Conservation (phyloP, 345 rosid genomes). For the Kandelia obovata region DNA sequence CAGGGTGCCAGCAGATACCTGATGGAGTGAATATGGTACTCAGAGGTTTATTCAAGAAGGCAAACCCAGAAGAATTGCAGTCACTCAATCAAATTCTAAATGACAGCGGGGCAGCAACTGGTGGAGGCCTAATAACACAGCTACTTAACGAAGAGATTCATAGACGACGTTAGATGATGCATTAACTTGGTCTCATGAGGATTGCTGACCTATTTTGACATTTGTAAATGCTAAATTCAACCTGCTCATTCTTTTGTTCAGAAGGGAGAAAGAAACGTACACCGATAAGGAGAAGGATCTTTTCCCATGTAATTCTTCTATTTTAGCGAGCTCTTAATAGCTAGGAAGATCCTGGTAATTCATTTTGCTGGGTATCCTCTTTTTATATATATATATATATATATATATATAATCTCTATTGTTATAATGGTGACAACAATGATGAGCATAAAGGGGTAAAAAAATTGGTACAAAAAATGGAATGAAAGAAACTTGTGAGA, state of each 20-base stretch:
- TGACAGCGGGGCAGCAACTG: conserved; percentile 30
- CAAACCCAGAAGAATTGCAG: conserved; percentile 57
- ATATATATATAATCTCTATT: too few relatives aligned
- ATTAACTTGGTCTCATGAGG: conserved; percentile 9
- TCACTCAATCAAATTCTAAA: conserved; percentile 44
- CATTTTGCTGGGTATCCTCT: too few relatives aligned
- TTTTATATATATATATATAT: too few relatives aligned
- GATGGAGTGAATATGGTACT: conserved; percentile 40
- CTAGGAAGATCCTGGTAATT: neutral
- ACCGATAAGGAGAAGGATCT: neutral
- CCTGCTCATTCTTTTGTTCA: conserved; percentile 22
- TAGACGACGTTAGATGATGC: conserved; percentile 42
- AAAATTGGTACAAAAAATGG: too few relatives aligned
- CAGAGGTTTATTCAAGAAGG: conserved; percentile 64
- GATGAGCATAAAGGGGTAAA: too few relatives aligned
- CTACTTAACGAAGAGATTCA: conserved; percentile 64
- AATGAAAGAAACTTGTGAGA: too few relatives aligned
- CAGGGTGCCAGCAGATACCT: conserved; percentile 25
- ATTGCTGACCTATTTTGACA: conserved; percentile 14
- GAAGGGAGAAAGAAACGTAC: neutral
- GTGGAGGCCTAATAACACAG: conserved; percentile 33
- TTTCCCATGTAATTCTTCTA: neutral
- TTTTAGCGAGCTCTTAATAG: too few relatives aligned
- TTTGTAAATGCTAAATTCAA: conserved; percentile 33
- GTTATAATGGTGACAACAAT: too few relatives aligned